phyloP scores from a whole-genome alignment of 192 early-diverging fungal genomes.

The Podochytrium sp. region DNA sequence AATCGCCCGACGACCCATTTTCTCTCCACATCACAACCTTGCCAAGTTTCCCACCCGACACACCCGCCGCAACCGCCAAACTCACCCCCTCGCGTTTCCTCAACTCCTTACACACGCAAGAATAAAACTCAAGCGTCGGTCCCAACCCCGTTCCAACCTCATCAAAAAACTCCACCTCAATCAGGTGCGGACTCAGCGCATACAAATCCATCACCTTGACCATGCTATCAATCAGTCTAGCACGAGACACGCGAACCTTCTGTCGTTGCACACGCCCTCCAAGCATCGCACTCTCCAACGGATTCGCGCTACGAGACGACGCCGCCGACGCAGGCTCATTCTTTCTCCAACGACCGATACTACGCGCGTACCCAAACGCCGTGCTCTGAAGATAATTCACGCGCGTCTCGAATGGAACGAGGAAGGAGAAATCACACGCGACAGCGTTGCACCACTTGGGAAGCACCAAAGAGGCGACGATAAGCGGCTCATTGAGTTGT shows the following conservation, averaged over 20 bases:
- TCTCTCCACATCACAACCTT: conserved; percentile 5
- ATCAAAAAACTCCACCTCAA: conserved; percentile 94
- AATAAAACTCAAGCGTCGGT: conserved; percentile 92
- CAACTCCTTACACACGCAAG: conserved; percentile 76
- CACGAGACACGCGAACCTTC: conserved; percentile 85
- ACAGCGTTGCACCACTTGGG: conserved; percentile 77
- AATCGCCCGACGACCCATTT: conserved; percentile 14
- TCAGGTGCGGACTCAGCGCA: conserved; percentile 63
- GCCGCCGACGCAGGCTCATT: background rate
- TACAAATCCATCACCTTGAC: conserved; percentile 87
- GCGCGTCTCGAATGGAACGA: conserved; percentile 84
- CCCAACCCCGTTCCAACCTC: conserved; percentile 93
- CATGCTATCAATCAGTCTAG: conserved; percentile 79
- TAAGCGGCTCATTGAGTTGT: conserved; percentile 87
- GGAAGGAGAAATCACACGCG: conserved; percentile 69
- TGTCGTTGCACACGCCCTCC: conserved; percentile 79
- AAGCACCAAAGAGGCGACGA: conserved; percentile 80
- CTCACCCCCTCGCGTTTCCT: conserved; percentile 31
- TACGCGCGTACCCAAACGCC: conserved; percentile 84
- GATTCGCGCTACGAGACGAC: background rate
- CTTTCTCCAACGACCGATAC: conserved; percentile 70
- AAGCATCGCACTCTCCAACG: background rate
- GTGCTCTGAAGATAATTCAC: conserved; percentile 80
- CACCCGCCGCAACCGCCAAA: conserved; percentile 52
- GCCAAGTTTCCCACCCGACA: conserved; percentile 20